These are phyloP conservation scores for Cercospora zeae-maydis DNA, from an alignment of 2,329 filamentous ascomycete species.

Conservation along the genomic window DNA sequence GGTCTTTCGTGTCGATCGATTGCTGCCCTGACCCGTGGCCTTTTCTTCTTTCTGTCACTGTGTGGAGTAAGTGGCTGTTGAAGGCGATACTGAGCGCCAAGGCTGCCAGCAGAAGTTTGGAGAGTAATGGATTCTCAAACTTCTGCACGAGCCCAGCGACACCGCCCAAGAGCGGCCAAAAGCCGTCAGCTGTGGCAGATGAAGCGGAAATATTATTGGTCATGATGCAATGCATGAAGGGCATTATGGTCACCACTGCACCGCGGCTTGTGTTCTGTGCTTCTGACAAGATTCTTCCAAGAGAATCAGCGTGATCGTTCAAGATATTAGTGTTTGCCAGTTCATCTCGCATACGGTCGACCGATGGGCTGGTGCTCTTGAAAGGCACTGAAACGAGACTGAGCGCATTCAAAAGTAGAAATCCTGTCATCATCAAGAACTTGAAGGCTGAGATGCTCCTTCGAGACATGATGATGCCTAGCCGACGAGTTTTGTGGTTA, in stretches of 20 bases:
- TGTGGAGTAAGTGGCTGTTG: neutral
- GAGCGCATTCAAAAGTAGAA: conserved; percentile 82
- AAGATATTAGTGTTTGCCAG: conserved; percentile 43
- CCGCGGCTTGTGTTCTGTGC: neutral
- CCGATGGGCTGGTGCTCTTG: conserved; percentile 34
- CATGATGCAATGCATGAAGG: neutral
- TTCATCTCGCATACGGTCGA: conserved; percentile 42
- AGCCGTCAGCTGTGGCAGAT: neutral
- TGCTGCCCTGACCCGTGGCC: neutral
- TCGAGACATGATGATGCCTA: conserved; percentile 80
- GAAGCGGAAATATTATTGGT: neutral
- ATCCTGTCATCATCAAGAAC: conserved; percentile 90
- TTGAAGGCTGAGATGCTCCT: conserved; percentile 96
- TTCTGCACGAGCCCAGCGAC: neutral
- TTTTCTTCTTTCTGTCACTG: neutral
- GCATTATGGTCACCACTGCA: neutral
- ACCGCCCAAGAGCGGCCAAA: neutral
- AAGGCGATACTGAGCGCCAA: neutral
- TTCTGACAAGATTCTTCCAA: neutral
- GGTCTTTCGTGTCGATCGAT: neutral
- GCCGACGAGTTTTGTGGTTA: conserved; percentile 62
- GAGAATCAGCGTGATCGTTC: conserved; percentile 15
- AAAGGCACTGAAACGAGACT: conserved; percentile 91
- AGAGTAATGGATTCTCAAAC: neutral
- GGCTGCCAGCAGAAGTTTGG: neutral